A percentile compares a stretch with the other conserved stretches of the same genome.
phyloP scores from a whole-genome alignment of 148 eudicot genomes.

The Talinum fruticosum region DNA sequence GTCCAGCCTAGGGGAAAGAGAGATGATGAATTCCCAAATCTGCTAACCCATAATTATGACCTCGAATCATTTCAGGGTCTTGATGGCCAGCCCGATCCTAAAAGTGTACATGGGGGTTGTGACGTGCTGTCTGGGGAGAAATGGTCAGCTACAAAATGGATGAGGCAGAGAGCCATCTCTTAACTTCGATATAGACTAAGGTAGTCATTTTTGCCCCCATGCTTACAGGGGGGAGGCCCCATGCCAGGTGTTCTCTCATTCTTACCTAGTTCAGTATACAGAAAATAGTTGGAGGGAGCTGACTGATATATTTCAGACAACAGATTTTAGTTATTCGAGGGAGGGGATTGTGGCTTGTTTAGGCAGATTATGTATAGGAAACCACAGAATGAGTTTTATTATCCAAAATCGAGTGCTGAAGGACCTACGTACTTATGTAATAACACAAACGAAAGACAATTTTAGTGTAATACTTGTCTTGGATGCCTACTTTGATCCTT shows the following conservation, averaged over 20 bases:
- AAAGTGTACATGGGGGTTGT: constrained; percentile 92
- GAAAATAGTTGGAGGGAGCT: background rate
- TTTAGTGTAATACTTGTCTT: background rate
- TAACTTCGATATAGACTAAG: constrained; percentile 17
- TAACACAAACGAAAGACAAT: background rate
- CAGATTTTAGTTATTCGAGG: background rate
- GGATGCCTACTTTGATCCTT: background rate
- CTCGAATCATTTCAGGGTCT: constrained; percentile 56
- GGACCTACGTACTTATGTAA: constrained; percentile 10
- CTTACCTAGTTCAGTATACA: constrained; percentile 3
- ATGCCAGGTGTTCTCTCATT: background rate
- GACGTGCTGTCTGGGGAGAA: constrained; percentile 85
- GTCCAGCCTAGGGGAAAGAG: background rate
- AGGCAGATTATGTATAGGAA: constrained; percentile 28
- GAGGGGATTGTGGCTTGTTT: constrained; percentile 12
- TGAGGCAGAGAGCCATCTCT: constrained; percentile 66
- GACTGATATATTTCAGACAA: background rate
- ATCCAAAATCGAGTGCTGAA: background rate
- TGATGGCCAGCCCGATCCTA: constrained; percentile 82
- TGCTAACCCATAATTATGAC: background rate
- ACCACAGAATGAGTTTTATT: constrained; percentile 27
- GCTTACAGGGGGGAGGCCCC: background rate
- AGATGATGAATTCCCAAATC: background rate
- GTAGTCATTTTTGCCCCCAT: background rate
- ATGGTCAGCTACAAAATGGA: constrained; percentile 99